These are phyloP conservation scores for Globisporangium carolinianum DNA, from an alignment of 352 stramenopile genomes.

Conservation along the genomic window DNA sequence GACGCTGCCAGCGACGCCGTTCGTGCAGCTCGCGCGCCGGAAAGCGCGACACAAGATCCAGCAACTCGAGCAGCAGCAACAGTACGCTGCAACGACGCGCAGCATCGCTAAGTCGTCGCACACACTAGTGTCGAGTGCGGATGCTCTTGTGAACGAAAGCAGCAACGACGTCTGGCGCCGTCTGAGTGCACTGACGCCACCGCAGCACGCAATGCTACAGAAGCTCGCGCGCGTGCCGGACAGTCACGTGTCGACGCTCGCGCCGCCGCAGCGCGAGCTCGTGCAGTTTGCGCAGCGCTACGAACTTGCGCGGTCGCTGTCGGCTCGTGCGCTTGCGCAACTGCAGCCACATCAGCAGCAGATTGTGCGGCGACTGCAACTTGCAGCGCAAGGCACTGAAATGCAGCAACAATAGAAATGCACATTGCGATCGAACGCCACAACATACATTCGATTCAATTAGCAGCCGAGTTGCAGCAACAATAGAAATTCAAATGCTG, in stretches of 20 bases:
- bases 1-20: conserved; percentile 36
- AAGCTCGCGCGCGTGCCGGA: conserved; percentile 30
- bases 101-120: neutral
- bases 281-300: conserved; percentile 52
- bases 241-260: conserved; percentile 27
- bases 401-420: neutral
- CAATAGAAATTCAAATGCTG: too few species aligned
- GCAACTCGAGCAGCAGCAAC: conserved; percentile 15
- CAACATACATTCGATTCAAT: neutral
- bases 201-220: conserved; percentile 32
- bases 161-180: conserved; percentile 8
- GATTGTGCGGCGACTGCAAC: conserved; percentile 21
- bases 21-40: conserved; percentile 34
- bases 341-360: conserved; percentile 34
- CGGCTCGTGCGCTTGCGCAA: conserved; percentile 21
- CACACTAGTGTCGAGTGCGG: neutral
- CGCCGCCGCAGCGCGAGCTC: conserved; percentile 31
- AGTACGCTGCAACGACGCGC: neutral
- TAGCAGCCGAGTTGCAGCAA: neutral
- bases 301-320: conserved; percentile 30
- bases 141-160: conserved; percentile 4
- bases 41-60: conserved; percentile 45
- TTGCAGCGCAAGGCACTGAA: conserved; percentile 8
- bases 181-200: conserved; percentile 17
- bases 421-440: neutral